Evolutionary conservation across 208 protist species (phyloP), one percentile per base, ranked within the genome.

Genomic region (Trypanosoma congolense): DNA sequence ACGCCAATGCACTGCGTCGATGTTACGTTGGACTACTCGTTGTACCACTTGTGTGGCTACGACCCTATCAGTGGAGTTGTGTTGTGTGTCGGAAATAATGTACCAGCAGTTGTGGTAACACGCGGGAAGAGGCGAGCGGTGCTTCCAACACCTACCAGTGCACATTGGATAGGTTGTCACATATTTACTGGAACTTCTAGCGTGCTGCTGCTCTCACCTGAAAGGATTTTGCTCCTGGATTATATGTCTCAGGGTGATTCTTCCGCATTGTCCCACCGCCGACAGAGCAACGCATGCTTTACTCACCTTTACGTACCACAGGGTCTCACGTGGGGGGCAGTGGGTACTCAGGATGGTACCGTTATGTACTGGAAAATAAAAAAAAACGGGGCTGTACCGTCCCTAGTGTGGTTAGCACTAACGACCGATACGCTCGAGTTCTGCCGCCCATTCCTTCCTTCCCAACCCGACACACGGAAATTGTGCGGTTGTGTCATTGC

Each of bases 161-260:
- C 62, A 19, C 77, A 75, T 58, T 92, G 85, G 82, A 58, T 92
- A 14, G 79, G 90, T 54, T 74, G 59, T 52, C 69, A 76, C 43
- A 43, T 92, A 12, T 90, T 87, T 71, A 54, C 75, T 24, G 85
- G 85, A 59, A 90, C 85, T 19, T 81, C 79, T 22, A 87, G 67
- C 33, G 83, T 90, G 45, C 67, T 92, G 5, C 57, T 90, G n/a
- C 75, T 92, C 40, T 79, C 79, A 3, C 65, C 81, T 3, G 85
- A 92, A 16, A 42, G 42, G 21, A 56, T 92, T 8, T 45, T 87
- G 29, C 83, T 80, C 59, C 33, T 87, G 26, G 85, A 92, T 59
- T 92, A 90, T 59, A 70, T 64, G 57, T 61, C 48, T 19, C 42
- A 21, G 2, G 51, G 47, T 53, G 42, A 67, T 48, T 78, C 76